phyloP scores from a whole-genome alignment of 169 alveolate genomes.

The Toxoplasma gondii region DNA sequence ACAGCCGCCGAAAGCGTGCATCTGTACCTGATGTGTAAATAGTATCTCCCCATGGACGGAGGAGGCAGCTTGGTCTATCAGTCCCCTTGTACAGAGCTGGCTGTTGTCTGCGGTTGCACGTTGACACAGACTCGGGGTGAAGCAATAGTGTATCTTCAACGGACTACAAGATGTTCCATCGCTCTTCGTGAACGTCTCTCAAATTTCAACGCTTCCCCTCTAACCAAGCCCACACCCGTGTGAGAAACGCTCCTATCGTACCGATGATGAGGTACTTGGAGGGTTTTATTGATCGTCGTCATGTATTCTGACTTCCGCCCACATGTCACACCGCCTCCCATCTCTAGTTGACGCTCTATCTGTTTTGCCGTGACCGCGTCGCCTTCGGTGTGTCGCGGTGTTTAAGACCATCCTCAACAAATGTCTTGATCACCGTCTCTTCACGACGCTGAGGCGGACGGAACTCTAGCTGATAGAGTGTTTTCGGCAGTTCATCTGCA shows the following conservation, averaged over 20 bases:
- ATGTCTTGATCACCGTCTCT: background rate
- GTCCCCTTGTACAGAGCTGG: background rate
- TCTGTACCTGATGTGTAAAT: background rate
- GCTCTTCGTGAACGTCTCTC: background rate
- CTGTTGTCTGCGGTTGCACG: background rate
- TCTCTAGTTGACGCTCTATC: background rate
- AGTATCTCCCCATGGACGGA: background rate
- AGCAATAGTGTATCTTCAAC: background rate
- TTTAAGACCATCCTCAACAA: background rate
- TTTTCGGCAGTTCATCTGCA: background rate
- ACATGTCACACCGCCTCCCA: background rate
- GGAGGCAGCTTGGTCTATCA: background rate
- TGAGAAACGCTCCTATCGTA: background rate
- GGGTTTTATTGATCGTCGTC: background rate
- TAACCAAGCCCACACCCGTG: background rate
- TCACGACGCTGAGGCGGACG: background rate
- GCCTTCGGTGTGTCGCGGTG: background rate
- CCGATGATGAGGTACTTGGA: background rate
- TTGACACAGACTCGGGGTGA: background rate
- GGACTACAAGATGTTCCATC: background rate
- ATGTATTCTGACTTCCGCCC: conserved; percentile 15
- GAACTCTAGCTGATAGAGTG: background rate
- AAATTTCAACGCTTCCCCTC: background rate
- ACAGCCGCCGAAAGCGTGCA: too few species aligned
- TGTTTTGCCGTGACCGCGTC: background rate